Evolutionary conservation across 352 stramenopile species (phyloP), one percentile per base, ranked within the genome.

Genomic region (Phytophthora ohioensis): DNA sequence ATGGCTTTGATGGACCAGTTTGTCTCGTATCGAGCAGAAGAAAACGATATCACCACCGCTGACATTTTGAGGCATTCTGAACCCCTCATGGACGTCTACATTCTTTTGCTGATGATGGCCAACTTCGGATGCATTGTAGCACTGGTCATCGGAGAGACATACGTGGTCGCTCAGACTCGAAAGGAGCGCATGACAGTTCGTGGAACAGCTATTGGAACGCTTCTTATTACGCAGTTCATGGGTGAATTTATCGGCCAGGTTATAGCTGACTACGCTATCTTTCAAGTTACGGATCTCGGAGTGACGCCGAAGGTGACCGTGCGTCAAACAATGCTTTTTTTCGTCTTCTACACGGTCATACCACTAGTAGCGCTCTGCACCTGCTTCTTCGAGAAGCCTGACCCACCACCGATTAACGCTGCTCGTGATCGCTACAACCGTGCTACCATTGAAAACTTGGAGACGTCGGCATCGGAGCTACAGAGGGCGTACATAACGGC

Each of bases 61-160:
- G 65, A 74, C 11, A 43, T 67, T 1, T 38, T 74, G 11, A 45
- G 63, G n/a, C 64, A 74, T 27, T 12, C n/a, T 8, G 58, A 59
- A 8, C 4, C 21, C 7, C 63, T 84, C 49, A 71, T 85, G 55
- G 60, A 68, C 15, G 36, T 52, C 0, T 87, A 85, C 43, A 72
- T 87, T 39, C 13, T 75, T 7, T 60, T 84, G 27, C 67, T 87
- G 0, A 74, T 74, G 41, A 12, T 78, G 36, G 67, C 77, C 34
- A 85, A 78, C 57, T 87, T 85, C 43, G 80, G 80, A 3, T 77
- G 67, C 12, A 85, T 85, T 17, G 54, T 78, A n/a, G 75, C 69
- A 9, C 55, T 84, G 12, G 53, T 84, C 31, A 74, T 85, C 13
- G 75, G 65, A 3, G 61, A 85, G 56, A 78, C 73, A 12, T 84